Evolutionary conservation across 768 basidiomycete genomes (phyloP).

Genomic region (Russula olivacea): DNA sequence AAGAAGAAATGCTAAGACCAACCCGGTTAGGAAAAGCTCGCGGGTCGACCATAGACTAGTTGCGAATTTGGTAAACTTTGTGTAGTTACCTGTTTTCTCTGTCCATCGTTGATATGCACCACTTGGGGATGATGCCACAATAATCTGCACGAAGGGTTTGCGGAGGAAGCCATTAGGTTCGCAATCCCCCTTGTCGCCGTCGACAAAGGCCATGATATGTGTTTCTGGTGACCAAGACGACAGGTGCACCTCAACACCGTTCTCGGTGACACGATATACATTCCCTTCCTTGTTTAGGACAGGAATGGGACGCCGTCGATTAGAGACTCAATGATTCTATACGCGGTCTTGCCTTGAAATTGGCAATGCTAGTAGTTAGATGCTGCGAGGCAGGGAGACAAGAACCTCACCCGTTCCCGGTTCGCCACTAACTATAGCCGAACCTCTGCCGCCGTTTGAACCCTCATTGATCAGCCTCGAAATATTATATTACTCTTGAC

Average conservation of each 20-base stretch:
- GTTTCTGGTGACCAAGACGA: too few species aligned
- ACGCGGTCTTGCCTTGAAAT: not conserved
- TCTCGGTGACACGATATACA: too few species aligned
- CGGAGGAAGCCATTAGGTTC: too few species aligned
- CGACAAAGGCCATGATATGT: too few species aligned
- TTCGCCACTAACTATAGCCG: not conserved
- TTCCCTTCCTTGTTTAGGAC: too few species aligned
- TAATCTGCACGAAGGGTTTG: too few species aligned
- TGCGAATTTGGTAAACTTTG: not conserved
- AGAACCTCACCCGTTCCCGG: not conserved
- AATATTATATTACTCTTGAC: not conserved
- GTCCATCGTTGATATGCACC: not conserved
- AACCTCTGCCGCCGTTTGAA: not conserved
- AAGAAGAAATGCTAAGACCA: too few species aligned
- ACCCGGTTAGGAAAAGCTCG: too few species aligned
- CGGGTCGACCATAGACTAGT: not conserved
- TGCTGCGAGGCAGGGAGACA: not conserved
- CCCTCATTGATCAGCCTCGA: not conserved
- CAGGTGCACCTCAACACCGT: too few species aligned
- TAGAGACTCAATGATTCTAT: not conserved
- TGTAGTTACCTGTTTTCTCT: not conserved
- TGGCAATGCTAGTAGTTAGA: not conserved
- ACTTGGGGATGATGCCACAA: too few species aligned
- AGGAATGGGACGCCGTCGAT: too few species aligned
- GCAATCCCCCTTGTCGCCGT: too few species aligned